Percentiles rank a stretch among this genome's conserved stretches.
These are phyloP conservation scores for Fermentozyma sake DNA, from an alignment of 1,139 yeast species.

Conservation along the genomic window DNA sequence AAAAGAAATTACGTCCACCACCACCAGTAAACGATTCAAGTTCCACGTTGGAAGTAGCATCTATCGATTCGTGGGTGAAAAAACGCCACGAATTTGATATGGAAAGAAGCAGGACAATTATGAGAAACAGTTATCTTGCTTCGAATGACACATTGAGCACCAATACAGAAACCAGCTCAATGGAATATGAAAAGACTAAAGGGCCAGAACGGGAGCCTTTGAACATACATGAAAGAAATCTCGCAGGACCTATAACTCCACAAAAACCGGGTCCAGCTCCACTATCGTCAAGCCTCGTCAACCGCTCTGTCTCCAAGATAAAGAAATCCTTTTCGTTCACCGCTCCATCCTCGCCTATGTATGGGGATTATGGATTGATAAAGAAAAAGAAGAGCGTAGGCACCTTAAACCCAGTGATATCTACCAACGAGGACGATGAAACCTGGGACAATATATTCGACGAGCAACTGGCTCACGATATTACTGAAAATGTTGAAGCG, in stretches of 20 bases:
- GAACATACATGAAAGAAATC: too few relatives aligned
- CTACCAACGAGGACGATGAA: constrained; percentile 7
- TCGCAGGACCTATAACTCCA: too few relatives aligned
- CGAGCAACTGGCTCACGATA: constrained; percentile 7
- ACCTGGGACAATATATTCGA: constrained; percentile 4
- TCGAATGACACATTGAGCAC: constrained; percentile 26
- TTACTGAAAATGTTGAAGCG: constrained; percentile 16
- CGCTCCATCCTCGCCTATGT: constrained; percentile 12
- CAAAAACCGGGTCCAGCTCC: constrained; percentile 7
- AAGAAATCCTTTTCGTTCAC: constrained; percentile 21
- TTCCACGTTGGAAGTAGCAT: constrained; percentile 28
- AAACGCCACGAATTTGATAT: constrained; percentile 49
- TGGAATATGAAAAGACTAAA: constrained; percentile 3
- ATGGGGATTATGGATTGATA: constrained; percentile 5
- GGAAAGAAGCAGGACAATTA: constrained; percentile 12
- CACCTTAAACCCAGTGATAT: constrained; percentile 2
- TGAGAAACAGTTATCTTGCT: constrained; percentile 25
- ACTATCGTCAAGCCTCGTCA: constrained; percentile 15
- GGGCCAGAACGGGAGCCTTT: too few relatives aligned
- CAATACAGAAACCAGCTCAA: constrained; percentile 3
- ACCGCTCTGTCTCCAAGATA: constrained; percentile 20
- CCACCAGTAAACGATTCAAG: constrained; percentile 32
- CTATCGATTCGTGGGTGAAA: constrained; percentile 47
- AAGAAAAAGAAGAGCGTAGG: constrained; percentile 9
- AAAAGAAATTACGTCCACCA: constrained; percentile 1